Conservation (phyloP, 73 alveolate genomes). For the Paramecium biaurelia region DNA sequence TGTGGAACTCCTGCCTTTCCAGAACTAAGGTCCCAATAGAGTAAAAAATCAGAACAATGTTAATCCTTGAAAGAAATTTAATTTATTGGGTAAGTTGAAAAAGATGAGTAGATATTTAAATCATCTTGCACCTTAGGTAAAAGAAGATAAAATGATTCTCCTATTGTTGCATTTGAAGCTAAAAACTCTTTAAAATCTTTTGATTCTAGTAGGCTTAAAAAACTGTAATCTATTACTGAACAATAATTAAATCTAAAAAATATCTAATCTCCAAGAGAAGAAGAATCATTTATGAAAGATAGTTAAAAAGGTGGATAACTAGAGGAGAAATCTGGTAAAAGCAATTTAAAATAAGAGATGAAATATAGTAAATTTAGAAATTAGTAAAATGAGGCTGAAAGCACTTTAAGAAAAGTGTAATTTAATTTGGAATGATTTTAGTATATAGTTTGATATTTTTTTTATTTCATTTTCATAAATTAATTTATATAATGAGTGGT, state of each 20-base stretch:
- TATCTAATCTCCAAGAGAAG: not conserved
- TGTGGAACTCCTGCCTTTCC: slow-evolving; percentile 30
- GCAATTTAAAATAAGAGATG: not conserved
- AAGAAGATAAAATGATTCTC: slow-evolving; percentile 40
- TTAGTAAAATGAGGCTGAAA: not conserved
- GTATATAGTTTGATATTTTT: not conserved
- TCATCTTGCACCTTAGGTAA: not conserved
- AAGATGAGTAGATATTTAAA: not conserved
- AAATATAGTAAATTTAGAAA: slow-evolving; percentile 8
- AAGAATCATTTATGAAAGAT: not conserved
- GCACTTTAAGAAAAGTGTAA: not conserved
- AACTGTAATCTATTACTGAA: not conserved
- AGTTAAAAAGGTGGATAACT: not conserved
- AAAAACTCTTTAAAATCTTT: slow-evolving; percentile 18
- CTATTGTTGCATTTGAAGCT: slow-evolving; percentile 13
- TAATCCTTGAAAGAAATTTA: slow-evolving; percentile 5
- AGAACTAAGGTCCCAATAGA: not conserved
- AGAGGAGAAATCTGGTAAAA: not conserved
- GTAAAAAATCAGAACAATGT: not conserved
- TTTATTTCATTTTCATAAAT: not conserved
- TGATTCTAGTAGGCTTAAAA: not conserved
- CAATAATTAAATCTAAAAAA: not conserved
- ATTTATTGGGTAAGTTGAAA: not conserved
- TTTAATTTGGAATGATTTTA: not conserved
- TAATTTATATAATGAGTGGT: slow-evolving; percentile 29